Evolutionary conservation across 345 rosid genomes (phyloP).

Genomic region (Gynandropsis gynandra): DNA sequence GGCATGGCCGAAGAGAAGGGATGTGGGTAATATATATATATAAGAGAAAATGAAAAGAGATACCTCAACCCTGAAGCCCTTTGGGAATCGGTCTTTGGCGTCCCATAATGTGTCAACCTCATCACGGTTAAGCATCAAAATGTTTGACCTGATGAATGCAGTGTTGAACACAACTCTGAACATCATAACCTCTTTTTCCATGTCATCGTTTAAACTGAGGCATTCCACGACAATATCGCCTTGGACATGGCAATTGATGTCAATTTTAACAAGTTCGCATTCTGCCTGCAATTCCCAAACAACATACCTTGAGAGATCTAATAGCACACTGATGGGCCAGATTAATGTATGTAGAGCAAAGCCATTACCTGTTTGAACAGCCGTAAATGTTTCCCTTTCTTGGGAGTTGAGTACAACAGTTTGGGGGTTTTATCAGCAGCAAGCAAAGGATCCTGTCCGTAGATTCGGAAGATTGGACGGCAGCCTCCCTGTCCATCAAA

Average conservation of each 20-base stretch:
- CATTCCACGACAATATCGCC: conserved; percentile 93
- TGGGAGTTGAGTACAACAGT: conserved; percentile 53
- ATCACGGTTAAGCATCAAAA: conserved; percentile 85
- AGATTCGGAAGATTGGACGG: conserved; percentile 74
- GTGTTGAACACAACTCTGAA: conserved; percentile 88
- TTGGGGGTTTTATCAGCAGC: conserved; percentile 51
- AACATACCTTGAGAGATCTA: conserved; percentile 7
- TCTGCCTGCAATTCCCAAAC: conserved; percentile 60
- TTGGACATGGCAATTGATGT: conserved; percentile 77
- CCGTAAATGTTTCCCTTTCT: conserved; percentile 50
- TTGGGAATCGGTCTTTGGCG: conserved; percentile 70
- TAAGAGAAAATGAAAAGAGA: conserved; percentile 16
- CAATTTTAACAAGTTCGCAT: conserved; percentile 78
- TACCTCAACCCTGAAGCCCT: conserved; percentile 94
- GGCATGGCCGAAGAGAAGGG: no score
- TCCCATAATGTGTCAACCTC: conserved; percentile 87
- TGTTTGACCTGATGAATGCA: conserved; percentile 88
- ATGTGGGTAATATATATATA: conserved; percentile 24
- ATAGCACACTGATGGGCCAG: not conserved
- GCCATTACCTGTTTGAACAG: conserved; percentile 68
- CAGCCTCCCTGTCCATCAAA: conserved; percentile 71
- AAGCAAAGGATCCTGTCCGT: conserved; percentile 79
- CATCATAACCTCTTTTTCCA: conserved; percentile 72
- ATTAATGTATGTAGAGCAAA: not conserved
- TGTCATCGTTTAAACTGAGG: conserved; percentile 64